phyloP scores from a whole-genome alignment of 768 basidiomycete species.

The Russula earlei region DNA sequence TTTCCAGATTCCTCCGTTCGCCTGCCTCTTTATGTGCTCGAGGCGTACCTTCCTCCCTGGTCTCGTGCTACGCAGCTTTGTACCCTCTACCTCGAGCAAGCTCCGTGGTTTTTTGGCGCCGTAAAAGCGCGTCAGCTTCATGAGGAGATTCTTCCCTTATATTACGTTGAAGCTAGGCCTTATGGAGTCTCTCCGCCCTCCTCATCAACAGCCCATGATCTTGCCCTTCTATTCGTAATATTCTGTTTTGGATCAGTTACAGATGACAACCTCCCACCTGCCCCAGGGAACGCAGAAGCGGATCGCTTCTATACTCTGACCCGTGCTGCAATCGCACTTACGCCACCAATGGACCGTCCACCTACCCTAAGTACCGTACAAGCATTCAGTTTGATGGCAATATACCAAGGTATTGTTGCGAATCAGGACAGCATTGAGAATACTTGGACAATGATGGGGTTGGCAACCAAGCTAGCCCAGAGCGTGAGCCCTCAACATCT shows the following conservation, averaged over 20 bases:
- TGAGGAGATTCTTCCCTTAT: slow-evolving; percentile 57
- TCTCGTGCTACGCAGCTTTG: slow-evolving; percentile 47
- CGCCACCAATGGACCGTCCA: slow-evolving; percentile 60
- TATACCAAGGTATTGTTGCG: slow-evolving; percentile 59
- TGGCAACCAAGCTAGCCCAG: slow-evolving; percentile 58
- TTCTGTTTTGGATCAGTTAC: slow-evolving; percentile 8
- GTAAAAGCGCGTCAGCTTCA: slow-evolving; percentile 52
- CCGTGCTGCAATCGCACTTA: slow-evolving; percentile 54
- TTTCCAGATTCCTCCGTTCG: slow-evolving; percentile 4
- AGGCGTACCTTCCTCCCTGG: slow-evolving; percentile 49
- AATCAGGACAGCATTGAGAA: slow-evolving; percentile 63
- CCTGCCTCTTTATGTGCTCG: slow-evolving; percentile 21
- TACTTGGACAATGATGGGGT: slow-evolving; percentile 57
- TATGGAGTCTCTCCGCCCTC: neutral
- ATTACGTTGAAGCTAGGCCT: slow-evolving; percentile 43
- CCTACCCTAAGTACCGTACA: slow-evolving; percentile 67
- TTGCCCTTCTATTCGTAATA: slow-evolving; percentile 8
- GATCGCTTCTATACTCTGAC: slow-evolving; percentile 49
- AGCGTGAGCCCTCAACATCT: slow-evolving; percentile 39
- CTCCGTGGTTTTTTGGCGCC: slow-evolving; percentile 73
- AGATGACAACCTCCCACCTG: slow-evolving; percentile 22
- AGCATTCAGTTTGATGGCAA: slow-evolving; percentile 54
- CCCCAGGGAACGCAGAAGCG: slow-evolving; percentile 43
- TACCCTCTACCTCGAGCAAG: slow-evolving; percentile 67
- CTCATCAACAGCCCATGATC: slow-evolving; percentile 7